Evolutionary conservation across 305 asterid species (phyloP), one percentile per base, ranked within the genome.

Genomic region (Petunia hybrid): DNA sequence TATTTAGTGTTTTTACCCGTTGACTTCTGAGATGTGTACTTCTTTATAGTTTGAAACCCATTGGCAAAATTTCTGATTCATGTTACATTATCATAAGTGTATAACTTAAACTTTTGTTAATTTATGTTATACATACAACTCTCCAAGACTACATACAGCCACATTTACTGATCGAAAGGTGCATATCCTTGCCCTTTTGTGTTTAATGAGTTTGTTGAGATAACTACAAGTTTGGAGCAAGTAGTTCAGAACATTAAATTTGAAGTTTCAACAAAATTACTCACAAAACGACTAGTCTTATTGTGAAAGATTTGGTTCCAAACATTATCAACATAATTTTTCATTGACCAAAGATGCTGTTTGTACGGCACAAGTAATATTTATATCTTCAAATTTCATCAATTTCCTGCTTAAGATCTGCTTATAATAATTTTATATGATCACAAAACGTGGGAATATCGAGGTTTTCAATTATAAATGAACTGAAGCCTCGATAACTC

Each of bases 191-290:
- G 71, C 87, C 87, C 65, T 82, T 77, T 83, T 67, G 93, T 86
- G 84, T 87, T 90, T 22, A 87, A 85, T 90, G 87, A 63, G 89
- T 90, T 88, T 86, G 91, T 90, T 91, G 85, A 82, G 86, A 90
- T 51, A 88, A 89, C 90, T 85, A 82, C 85, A 82, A 80, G 8
- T 68, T 86, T 81, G 84, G 84, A 83, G 79, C 81, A 83, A 22
- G 31, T 84, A 81, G 85, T 83, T 83, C 85, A 77, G 81, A 39
- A 53, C 88, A 88, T 85, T 88, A 64, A 85, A 86, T 83, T 87
- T 13, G 38, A 48, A 46, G 40, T 12, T 60, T 48, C 35, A 48
- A 22, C 8, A 14, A 56, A 56, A 56, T 56, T 31, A 56, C 62
- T 73, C 35, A 48, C 31, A 73, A 73, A 73, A 73, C 3, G 36